Percentiles rank a stretch among this genome's conserved stretches.
Conservation (phyloP, 2,329 filamentous ascomycete species). For the Chlorencoelia australis region DNA sequence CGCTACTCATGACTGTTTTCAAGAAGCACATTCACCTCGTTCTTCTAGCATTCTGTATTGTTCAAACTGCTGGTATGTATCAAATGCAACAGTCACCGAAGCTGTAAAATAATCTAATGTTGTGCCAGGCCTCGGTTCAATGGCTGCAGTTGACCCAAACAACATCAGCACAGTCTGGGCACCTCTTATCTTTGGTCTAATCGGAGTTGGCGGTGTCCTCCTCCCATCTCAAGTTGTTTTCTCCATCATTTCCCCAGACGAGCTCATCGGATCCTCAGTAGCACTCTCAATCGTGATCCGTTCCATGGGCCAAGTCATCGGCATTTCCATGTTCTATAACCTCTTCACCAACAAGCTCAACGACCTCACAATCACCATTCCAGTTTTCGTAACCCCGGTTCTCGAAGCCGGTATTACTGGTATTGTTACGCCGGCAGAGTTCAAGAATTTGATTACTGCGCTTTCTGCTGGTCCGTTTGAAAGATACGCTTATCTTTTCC, state of each 20-base stretch:
- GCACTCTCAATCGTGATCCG: conserved; percentile 56
- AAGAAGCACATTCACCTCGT: conserved; percentile 34
- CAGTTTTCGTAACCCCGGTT: too few species aligned
- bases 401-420: too few species aligned
- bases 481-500: too few species aligned
- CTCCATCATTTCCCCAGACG: conserved; percentile 56
- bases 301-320: conserved; percentile 53
- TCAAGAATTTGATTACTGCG: too few species aligned
- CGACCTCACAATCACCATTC: too few species aligned
- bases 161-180: conserved; percentile 44
- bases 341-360: too few species aligned
- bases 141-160: conserved; percentile 36
- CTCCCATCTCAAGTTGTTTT: conserved; percentile 55
- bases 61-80: conserved; percentile 42
- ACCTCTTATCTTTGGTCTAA: conserved; percentile 45
- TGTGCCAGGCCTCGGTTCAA: conserved; percentile 34
- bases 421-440: too few species aligned
- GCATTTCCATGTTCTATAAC: conserved; percentile 46
- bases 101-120: too few species aligned
- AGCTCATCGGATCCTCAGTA: conserved; percentile 56
- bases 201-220: conserved; percentile 57
- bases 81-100: too few species aligned
- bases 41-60: conserved; percentile 37
- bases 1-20: conserved; percentile 45
- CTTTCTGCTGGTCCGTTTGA: too few species aligned